phyloP scores from a whole-genome alignment of 306 rosid genomes.

The Rubus idaeus region DNA sequence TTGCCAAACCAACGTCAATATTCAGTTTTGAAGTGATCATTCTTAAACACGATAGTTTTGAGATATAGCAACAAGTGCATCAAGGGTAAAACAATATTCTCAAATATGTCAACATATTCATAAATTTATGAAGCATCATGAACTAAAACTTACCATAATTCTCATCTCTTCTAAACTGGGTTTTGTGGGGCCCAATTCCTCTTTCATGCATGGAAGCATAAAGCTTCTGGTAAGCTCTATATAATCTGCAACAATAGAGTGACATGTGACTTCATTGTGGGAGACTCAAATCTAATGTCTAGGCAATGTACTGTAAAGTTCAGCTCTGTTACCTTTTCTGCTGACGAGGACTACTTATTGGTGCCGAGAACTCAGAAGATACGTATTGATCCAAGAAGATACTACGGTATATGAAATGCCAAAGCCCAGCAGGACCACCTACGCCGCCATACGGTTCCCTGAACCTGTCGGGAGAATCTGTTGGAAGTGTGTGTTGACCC shows the following conservation, averaged over 20 bases:
- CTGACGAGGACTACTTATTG: constrained; percentile 62
- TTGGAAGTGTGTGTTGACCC: constrained; percentile 53
- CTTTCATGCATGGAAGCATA: constrained; percentile 83
- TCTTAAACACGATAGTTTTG: neutral
- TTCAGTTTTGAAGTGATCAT: neutral
- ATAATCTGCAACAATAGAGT: constrained; percentile 50
- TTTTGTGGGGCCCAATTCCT: constrained; percentile 89
- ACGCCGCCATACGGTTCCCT: constrained; percentile 49
- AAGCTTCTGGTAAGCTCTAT: constrained; percentile 84
- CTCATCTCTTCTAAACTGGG: constrained; percentile 92
- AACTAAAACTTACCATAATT: constrained; percentile 61
- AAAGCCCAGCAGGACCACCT: constrained; percentile 84
- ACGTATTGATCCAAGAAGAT: constrained; percentile 89
- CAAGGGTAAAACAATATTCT: neutral
- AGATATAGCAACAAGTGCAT: neutral
- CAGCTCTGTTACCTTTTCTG: constrained; percentile 66
- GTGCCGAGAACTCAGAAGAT: constrained; percentile 82
- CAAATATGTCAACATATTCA: constrained; percentile 1
- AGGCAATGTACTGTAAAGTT: constrained; percentile 5
- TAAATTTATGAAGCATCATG: constrained; percentile 20
- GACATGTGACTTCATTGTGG: neutral
- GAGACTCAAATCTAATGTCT: constrained; percentile 13
- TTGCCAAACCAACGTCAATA: neutral
- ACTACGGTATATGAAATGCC: constrained; percentile 97
- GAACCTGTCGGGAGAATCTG: constrained; percentile 67